A percentile compares a stretch with the other conserved stretches of the same genome.
These are phyloP conservation scores for Hypoxylon sp. DNA, from an alignment of 2,329 filamentous ascomycete species.

Conservation along the genomic window DNA sequence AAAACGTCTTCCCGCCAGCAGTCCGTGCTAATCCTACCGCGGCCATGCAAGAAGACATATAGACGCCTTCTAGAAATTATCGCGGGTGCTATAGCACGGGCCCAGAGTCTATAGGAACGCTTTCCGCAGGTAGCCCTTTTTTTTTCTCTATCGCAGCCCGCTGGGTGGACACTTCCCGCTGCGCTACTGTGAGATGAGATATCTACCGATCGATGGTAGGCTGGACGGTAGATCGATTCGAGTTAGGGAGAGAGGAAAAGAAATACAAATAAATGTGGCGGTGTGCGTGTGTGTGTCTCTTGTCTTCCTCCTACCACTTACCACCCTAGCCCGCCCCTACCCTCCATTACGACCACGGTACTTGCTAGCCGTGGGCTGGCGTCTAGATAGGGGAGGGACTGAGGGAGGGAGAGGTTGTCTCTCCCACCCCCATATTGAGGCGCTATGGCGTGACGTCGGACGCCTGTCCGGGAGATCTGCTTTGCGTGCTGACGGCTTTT, in stretches of 20 bases:
- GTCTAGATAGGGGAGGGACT: background rate
- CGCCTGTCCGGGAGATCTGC: conserved; percentile 31
- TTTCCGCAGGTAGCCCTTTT: background rate
- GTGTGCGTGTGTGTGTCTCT: no score
- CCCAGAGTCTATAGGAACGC: no score
- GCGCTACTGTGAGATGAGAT: conserved; percentile 11
- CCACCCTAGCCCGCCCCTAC: no score
- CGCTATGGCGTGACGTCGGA: conserved; percentile 34
- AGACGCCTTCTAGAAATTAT: background rate
- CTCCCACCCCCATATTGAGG: conserved; percentile 19
- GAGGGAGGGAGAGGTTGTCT: background rate
- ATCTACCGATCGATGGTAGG: conserved; percentile 24
- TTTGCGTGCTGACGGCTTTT: conserved; percentile 35
- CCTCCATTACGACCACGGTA: conserved; percentile 29
- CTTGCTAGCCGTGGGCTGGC: conserved; percentile 22
- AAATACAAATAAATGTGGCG: conserved; percentile 20
- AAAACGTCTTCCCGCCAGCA: background rate
- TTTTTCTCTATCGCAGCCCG: background rate
- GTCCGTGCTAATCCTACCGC: background rate
- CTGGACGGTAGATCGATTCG: conserved; percentile 1
- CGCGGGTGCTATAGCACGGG: background rate
- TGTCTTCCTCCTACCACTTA: background rate
- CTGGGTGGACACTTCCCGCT: background rate
- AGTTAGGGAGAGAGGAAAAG: background rate
- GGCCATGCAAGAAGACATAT: background rate